These are phyloP conservation scores for Shiraia bambusicola DNA, from an alignment of 2,329 filamentous ascomycete genomes.

Conservation along the genomic window DNA sequence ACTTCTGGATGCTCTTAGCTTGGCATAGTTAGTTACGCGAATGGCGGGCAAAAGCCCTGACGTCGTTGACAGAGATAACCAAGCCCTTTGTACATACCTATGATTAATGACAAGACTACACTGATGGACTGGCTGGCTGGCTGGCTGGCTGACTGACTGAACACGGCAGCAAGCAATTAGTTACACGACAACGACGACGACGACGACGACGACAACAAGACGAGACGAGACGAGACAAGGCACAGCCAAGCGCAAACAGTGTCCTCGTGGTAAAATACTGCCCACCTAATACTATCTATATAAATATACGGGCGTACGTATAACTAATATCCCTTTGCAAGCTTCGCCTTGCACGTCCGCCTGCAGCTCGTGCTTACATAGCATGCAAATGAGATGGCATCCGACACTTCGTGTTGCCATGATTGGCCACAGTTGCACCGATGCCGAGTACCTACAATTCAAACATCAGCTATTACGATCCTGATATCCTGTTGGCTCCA, in stretches of 20 bases:
- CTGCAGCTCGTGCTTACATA: slow-evolving; percentile 14
- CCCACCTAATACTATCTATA: too few species aligned
- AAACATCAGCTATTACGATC: not conserved
- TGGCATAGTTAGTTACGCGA: slow-evolving; percentile 2
- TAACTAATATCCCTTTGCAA: not conserved
- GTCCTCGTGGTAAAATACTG: too few species aligned
- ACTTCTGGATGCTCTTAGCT: slow-evolving; percentile 3
- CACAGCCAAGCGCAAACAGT: too few species aligned
- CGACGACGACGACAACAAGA: not conserved
- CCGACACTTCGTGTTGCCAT: slow-evolving; percentile 27
- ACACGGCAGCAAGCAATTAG: slow-evolving; percentile 17
- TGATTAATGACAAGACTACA: too few species aligned
- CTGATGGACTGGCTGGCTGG: too few species aligned
- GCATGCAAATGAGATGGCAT: slow-evolving; percentile 18
- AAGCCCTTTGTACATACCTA: too few species aligned
- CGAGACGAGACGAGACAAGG: too few species aligned
- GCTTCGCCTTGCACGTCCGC: slow-evolving; percentile 16
- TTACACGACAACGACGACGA: slow-evolving; percentile 9
- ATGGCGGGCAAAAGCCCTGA: slow-evolving; percentile 19
- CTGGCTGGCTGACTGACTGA: too few species aligned
- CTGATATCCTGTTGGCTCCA: too few species aligned
- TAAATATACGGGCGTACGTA: not conserved
- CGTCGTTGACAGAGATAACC: slow-evolving; percentile 28
- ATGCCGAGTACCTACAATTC: too few species aligned
- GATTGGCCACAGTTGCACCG: slow-evolving; percentile 31